Percentiles rank a stretch among this genome's conserved stretches.
phyloP scores from a whole-genome alignment of 2,329 filamentous ascomycete genomes.

The Cordyceps pruinosa region DNA sequence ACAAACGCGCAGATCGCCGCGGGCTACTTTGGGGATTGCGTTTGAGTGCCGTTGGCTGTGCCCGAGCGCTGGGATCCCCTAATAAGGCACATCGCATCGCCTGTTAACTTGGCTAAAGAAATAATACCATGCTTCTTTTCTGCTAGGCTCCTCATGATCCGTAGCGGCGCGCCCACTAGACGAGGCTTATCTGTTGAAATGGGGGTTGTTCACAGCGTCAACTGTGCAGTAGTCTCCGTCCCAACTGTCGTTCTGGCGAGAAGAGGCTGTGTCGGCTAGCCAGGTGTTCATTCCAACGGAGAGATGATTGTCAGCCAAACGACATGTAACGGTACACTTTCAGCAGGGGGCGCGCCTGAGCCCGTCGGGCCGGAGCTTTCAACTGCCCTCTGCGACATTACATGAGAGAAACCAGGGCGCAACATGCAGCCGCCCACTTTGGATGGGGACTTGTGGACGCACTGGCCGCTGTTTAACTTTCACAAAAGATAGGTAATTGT shows the following conservation, averaged over 20 bases:
- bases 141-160: not conserved
- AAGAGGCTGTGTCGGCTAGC: not conserved
- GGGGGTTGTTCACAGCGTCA: not conserved
- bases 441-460: not conserved
- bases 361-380: not conserved
- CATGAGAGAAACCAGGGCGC: conserved; percentile 3
- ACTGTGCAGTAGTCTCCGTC: not conserved
- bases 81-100: not conserved
- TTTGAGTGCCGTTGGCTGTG: conserved; percentile 2
- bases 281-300: not conserved
- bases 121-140: conserved; percentile 7
- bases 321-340: not conserved
- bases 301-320: not conserved
- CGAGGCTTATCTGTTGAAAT: not conserved
- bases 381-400: not conserved
- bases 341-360: not conserved
- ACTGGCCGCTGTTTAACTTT: not conserved
- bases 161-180: conserved; percentile 3
- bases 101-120: not conserved
- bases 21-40: not conserved
- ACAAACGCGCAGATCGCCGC: conserved; percentile 1
- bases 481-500: not conserved
- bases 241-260: not conserved
- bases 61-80: not conserved
- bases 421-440: not conserved